A percentile compares a stretch with the other conserved stretches of the same genome.
phyloP scores from a whole-genome alignment of 331 rosid genomes.

The Telfairia occidentalis region DNA sequence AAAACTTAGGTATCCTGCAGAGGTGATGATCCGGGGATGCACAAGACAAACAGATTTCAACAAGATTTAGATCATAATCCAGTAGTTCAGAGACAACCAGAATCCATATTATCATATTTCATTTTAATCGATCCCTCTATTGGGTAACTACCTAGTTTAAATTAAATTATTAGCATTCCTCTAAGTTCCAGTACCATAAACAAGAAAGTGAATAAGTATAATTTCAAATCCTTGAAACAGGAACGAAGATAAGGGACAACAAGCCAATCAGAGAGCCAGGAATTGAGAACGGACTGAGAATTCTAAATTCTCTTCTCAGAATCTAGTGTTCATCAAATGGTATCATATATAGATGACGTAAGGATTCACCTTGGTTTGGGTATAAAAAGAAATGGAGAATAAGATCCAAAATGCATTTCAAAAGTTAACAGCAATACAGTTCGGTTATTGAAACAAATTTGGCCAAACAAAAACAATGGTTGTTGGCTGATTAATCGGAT shows the following conservation, averaged over 20 bases:
- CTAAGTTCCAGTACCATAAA: background rate
- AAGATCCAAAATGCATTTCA: background rate
- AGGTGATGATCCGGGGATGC: background rate
- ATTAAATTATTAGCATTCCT: background rate
- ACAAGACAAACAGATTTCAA: background rate
- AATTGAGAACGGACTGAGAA: background rate
- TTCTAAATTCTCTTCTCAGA: background rate
- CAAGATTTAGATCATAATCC: background rate
- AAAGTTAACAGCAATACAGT: background rate
- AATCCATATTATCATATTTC: background rate
- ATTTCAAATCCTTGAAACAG: background rate
- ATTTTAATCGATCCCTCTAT: background rate
- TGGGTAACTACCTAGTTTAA: background rate
- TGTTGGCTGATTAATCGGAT: background rate
- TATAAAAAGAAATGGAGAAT: background rate
- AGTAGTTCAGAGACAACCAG: no score
- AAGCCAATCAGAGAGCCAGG: background rate
- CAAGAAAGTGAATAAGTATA: background rate
- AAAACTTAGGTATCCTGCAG: background rate
- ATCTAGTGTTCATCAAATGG: background rate
- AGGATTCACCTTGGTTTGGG: background rate
- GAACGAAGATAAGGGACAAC: background rate
- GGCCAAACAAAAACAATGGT: background rate
- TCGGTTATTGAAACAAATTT: background rate
- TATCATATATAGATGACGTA: background rate